Evolutionary conservation across 2,329 filamentous ascomycete species (phyloP).

Genomic region (Hymenoscyphus salicellus): DNA sequence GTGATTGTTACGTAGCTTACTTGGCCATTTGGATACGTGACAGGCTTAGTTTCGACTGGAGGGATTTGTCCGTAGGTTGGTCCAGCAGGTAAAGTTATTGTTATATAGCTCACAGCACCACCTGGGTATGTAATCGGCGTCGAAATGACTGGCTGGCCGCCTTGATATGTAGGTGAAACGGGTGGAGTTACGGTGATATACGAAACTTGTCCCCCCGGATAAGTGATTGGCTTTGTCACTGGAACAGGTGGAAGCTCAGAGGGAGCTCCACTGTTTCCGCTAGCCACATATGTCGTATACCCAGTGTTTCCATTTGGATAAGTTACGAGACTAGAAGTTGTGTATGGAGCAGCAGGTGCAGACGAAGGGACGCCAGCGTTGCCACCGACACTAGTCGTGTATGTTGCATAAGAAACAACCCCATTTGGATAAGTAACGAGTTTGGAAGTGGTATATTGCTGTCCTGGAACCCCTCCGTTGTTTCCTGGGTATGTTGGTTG

Average conservation of each 20-base stretch:
- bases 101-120: not conserved
- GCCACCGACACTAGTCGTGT: not conserved
- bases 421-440: not conserved
- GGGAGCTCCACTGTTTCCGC: not conserved
- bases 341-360: not conserved
- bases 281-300: not conserved
- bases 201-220: not conserved
- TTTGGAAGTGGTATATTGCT: not conserved
- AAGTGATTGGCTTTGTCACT: not conserved
- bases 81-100: too few relatives aligned
- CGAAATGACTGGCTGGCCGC: not conserved
- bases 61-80: too few relatives aligned
- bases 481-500: not conserved
- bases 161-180: not conserved
- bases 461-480: not conserved
- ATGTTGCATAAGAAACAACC: not conserved
- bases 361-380: not conserved
- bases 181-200: not conserved
- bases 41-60: too few relatives aligned
- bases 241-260: not conserved
- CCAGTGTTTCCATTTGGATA: not conserved
- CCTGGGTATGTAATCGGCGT: not conserved
- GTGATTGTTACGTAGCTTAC: not conserved
- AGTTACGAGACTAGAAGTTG: not conserved
- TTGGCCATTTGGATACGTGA: too few relatives aligned